Base-by-base conservation (phyloP, 192 early-diverging fungal species). In the Podila clonocystis region DNA sequence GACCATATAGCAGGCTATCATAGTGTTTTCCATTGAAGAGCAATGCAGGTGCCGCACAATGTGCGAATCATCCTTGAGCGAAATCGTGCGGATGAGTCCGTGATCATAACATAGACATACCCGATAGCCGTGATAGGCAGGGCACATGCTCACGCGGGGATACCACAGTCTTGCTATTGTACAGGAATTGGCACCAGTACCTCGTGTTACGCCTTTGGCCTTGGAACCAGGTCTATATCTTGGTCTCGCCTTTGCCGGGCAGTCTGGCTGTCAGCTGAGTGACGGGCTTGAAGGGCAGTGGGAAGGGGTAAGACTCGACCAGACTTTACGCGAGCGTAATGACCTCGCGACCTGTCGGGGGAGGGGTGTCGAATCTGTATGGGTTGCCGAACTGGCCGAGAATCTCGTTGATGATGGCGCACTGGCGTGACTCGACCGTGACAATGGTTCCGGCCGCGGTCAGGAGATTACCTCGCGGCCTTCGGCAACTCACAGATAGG, bases 401-500 rank as follows among this genome's bases (percentile, higher is more conserved):
- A 30, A 77, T 41, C 17, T 65, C 68, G 34, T 65, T 76, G 55
- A 76, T 29, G 45, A 70, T 66, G 5, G 68, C 58, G 36, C 63
- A 61, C 11, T 77, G 67, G 29, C 74, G 68, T 5, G 63, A 68
- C 49, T 77, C 68, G n/a, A 70, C 68, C 3, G 74, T 57, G 28
- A 34, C 12, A 49, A 77, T 70, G 1, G 30, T 15, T 15, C 63
- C 63, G 19, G 34, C 50, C 11, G 49, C 26, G 7, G 67, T 70
- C 41, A 45, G 45, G 45, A 62, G 26, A n/a, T 66, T 28, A 63
- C 63, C 5, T 22, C 30, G 0, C 70, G 31, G 30, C 50, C 28
- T 1, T 63, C 26, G 5, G 50, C 63, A 9, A 79, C 86, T 15
- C 89, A 88, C 36, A 69, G 58, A 77, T 91, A 91, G 30, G 89